Evolutionary conservation across 1,284 basidiomycete species (phyloP), one percentile per base, ranked within the genome.

Genomic region (Ceratobasidium sp.): DNA sequence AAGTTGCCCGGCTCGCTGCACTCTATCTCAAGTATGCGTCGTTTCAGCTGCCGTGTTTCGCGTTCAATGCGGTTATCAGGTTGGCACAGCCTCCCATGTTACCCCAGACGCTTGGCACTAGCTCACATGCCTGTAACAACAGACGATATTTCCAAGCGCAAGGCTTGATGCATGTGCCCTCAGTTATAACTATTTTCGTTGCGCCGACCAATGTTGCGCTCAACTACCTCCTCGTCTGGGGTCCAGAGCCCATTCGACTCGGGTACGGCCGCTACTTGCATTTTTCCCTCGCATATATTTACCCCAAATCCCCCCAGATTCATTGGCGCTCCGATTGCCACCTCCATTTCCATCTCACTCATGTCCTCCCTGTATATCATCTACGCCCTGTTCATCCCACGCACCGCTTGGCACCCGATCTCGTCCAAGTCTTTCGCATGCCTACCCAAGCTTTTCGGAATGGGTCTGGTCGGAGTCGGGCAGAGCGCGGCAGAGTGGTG

Each of bases 261-360:
- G 96, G 97, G 66, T 69, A 34, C 8, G 66, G 22, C n/a, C 8
- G 13, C 39, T 29, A 14, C 39, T 48, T 31, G 11, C 14, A 6
- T 46, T 14, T 11, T 14, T 14, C 34, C 19, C 34, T 1, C 16
- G 31, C 56, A 59, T 19, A 59, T 13, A 37, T 7, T 31, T 29
- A 1, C 1, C 2, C 31, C 34, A 37, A 19, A 19, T 24, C n/a
- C n/a, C 7, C 13, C 19, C 19, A 69, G 66, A 9, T 98, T 96
- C 82, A 89, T 95, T 75, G 96, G 96, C 13, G 96, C 96, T 1
- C 96, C 96, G 0, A 86, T 98, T 41, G 93, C 96, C 0, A 95
- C 94, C 0, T 92, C 93, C 0, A 86, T 97, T 75, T 93, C 92
- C 2, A 94, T 95, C 84, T 96, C 95, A 82, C 84, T 97, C 39